Conservation (phyloP, 352 stramenopile genomes). For the Phytophthora melonis region DNA sequence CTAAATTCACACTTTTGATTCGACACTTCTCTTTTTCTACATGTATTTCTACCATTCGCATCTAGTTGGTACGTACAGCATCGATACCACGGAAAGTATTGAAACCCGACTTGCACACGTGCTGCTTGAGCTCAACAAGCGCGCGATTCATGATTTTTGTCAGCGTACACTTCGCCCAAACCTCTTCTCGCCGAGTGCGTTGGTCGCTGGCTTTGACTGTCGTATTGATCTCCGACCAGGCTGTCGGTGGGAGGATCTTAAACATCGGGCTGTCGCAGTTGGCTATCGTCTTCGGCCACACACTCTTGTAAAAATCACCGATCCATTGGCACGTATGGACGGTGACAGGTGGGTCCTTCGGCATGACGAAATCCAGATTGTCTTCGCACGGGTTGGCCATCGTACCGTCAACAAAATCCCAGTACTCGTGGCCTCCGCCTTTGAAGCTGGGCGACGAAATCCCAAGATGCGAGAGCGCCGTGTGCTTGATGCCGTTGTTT, state of each 20-base stretch:
- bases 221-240: neutral
- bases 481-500: neutral
- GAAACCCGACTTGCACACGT: neutral
- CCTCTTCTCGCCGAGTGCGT: neutral
- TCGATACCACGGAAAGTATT: conserved; percentile 1
- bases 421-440: neutral
- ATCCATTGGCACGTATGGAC: neutral
- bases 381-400: neutral
- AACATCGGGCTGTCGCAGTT: neutral
- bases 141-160: neutral
- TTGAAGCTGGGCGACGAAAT: neutral
- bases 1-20: no score
- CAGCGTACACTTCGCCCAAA: neutral
- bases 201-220: neutral
- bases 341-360: neutral
- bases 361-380: neutral
- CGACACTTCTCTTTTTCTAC: no score
- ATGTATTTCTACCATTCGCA: no score
- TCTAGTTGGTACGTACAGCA: neutral
- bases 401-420: neutral
- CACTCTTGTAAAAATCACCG: neutral
- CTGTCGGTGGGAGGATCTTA: neutral
- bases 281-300: neutral
- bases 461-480: neutral
- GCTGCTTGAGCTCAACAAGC: neutral